Evolutionary conservation across 2,329 filamentous ascomycete species (phyloP).

Genomic region (Aspergillus spinulosporus): DNA sequence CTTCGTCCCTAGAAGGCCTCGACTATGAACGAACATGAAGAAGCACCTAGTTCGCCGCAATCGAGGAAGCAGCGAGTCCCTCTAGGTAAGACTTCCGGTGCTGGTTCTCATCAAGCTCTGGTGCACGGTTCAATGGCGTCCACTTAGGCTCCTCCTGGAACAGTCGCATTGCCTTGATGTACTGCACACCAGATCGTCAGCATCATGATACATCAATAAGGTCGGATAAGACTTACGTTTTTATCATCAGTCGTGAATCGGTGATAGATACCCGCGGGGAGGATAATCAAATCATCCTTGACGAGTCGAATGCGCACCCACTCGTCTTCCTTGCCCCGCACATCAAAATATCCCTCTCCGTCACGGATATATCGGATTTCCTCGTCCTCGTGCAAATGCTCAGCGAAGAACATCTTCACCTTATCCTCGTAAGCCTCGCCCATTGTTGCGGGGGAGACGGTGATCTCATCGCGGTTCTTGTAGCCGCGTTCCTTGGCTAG

Average conservation of each 20-base stretch:
- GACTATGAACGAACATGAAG: neutral
- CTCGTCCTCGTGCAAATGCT: conserved; percentile 97
- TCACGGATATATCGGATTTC: conserved; percentile 94
- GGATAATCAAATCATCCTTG: conserved; percentile 86
- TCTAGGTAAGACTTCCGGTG: conserved; percentile 76
- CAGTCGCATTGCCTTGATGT: conserved; percentile 90
- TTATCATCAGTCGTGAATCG: conserved; percentile 91
- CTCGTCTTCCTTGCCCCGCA: conserved; percentile 75
- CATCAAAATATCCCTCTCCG: conserved; percentile 90
- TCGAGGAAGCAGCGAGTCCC: conserved; percentile 26
- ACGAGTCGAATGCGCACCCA: conserved; percentile 86
- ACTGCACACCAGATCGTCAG: conserved; percentile 55
- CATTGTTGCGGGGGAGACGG: conserved; percentile 81
- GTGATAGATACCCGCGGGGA: conserved; percentile 95
- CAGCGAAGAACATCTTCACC: conserved; percentile 88
- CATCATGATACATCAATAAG: neutral
- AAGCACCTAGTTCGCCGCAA: conserved; percentile 26
- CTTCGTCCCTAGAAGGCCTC: neutral
- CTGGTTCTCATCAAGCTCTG: conserved; percentile 74
- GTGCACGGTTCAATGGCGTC: conserved; percentile 83
- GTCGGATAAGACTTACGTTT: conserved; percentile 65
- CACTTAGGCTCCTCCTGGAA: conserved; percentile 99
- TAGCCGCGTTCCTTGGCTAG: conserved; percentile 77
- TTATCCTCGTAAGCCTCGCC: conserved; percentile 87
- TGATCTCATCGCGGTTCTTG: conserved; percentile 93